Evolutionary conservation across 345 rosid genomes (phyloP), one percentile per base, ranked within the genome.

Genomic region (Syzygium jambos): DNA sequence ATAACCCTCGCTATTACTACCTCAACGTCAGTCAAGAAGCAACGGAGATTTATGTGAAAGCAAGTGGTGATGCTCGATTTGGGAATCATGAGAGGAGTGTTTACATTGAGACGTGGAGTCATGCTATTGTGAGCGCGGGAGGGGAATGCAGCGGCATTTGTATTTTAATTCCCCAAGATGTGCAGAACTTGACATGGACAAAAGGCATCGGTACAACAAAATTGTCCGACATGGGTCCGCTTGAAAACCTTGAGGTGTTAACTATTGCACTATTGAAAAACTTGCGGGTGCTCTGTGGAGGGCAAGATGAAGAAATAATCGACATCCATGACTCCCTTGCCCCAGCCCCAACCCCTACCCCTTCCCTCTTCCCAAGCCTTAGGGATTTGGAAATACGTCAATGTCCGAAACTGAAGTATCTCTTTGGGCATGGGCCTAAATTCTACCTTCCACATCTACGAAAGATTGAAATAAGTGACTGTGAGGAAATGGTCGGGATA

Each of bases 391-490:
- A 0, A 0, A 56, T 56, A 22, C 3, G 0, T 1, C 0, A 3
- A 1, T 22, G 27, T 56, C 61, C 27, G 0, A 56, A 22, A 56
- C 12, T 56, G 1, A 22, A 56, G 61, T 56, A 55, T 22, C 59
- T 55, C 59, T 22, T 55, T 55, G 2, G 27, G 27, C 59, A 55
- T 22, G 59, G 0, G 59, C 61, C 61, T 56, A 22, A 9, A 56
- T 56, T 22, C 61, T 9, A 1, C 27, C 27, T 56, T 56, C 12
- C 61, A 0, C 1, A 56, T 56, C 12, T 55, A 55, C 27, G 0
- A 22, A 16, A 8, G 1, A 55, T 55, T 21, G 0, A 0, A 0
- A 21, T 55, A 55, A 0, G 0, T 0, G 0, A 0, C 0, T 55
- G 27, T 56, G 2, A 0, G 5, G 5, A 56, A 56, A 56, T 56